These are phyloP conservation scores for Lomentospora prolificans DNA, from an alignment of 2,329 filamentous ascomycete species.

Conservation along the genomic window DNA sequence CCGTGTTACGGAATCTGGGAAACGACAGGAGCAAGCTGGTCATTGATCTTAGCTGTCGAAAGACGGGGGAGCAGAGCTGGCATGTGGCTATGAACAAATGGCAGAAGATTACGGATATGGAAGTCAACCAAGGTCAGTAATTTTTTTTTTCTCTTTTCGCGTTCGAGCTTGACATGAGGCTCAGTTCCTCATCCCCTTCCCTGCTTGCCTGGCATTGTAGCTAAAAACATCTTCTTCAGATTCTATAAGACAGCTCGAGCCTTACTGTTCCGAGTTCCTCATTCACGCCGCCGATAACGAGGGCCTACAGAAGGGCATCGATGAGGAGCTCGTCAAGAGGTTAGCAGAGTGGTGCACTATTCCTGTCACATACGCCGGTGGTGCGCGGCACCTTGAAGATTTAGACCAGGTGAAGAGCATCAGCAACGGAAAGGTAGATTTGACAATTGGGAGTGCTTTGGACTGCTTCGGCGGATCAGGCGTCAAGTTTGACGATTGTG, in stretches of 20 bases:
- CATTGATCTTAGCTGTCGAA: constrained; percentile 86
- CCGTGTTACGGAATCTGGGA: constrained; percentile 62
- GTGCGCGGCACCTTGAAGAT: constrained; percentile 74
- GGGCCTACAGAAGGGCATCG: constrained; percentile 83
- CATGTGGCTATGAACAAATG: constrained; percentile 99
- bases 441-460: constrained; percentile 92
- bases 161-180: too few species aligned
- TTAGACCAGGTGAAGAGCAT: constrained; percentile 70
- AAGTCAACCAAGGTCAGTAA: constrained; percentile 67
- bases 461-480: constrained; percentile 90
- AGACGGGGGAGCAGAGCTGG: constrained; percentile 64
- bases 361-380: constrained; percentile 92
- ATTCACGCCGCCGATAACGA: constrained; percentile 97
- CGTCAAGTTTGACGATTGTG: constrained; percentile 81
- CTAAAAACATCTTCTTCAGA: constrained; percentile 37
- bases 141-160: neutral
- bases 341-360: constrained; percentile 81
- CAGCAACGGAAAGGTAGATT: constrained; percentile 73
- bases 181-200: neutral
- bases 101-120: constrained; percentile 96
- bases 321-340: constrained; percentile 68
- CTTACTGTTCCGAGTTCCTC: constrained; percentile 91
- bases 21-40: constrained; percentile 75
- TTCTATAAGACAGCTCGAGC: constrained; percentile 70
- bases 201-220: neutral